Base-by-base conservation (phyloP, 306 rosid genomes). In the Dryas alaskensis region DNA sequence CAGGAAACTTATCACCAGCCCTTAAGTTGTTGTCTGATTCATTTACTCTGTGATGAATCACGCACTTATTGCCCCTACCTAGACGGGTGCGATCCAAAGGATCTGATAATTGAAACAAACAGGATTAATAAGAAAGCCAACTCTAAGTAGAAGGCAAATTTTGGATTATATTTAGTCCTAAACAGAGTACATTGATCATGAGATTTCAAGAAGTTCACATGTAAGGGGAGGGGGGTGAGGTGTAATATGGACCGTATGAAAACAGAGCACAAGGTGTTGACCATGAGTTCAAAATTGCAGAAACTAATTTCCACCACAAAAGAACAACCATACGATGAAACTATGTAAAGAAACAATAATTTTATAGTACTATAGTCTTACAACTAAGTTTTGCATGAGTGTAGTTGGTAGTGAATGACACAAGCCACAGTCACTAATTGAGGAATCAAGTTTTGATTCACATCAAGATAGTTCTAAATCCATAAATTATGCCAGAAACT, bases 1-100 rank as follows among this genome's bases (percentile, higher is more conserved):
- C 39, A 37, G 88, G 88, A 58, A 84, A 84, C 64, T 54, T 44
- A 64, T 81, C 81, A 65, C 88, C 88, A 64, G 79, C 66, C 40
- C 69, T 47, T 64, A 85, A 72, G 64, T 46, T 73, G 48, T 85
- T 85, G 74, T 85, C 85, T 55, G 76, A 64, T 44, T 85, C 81
- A 49, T 77, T 74, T 60, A 82, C 85, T 70, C 64, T 82, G 55
- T 82, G 86, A 63, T 46, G 75, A 42, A 84, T 11, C 27, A 43
- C 25, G 48, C 85, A 84, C 71, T 51, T 44, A 50, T 59, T 53
- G 40, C 43, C 49, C 31, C n/a, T 19, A 8, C 7, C 53, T 61
- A 12, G 31, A 44, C 6, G 19, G 59, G 50, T 65, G 17, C 1
- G 6, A 48, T 14, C 80, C 66, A 50, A 48, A 67, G 40, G 37